Conservation (phyloP, 2,329 filamentous ascomycete species). For the Alternaria brassicae region DNA sequence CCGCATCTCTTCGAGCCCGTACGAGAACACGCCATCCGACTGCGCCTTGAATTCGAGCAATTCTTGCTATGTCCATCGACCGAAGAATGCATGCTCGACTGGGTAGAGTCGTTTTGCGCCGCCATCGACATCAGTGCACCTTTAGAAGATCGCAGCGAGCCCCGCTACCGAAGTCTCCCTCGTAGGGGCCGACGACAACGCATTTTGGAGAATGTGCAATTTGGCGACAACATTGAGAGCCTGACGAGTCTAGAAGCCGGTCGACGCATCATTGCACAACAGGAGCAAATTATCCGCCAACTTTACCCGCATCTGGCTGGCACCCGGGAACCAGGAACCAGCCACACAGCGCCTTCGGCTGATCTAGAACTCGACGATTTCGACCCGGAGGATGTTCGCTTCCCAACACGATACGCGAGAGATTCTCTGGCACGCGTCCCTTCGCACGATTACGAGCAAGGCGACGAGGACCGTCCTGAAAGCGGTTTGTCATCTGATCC, state of each 20-base stretch:
- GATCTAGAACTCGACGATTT: slow-evolving; percentile 49
- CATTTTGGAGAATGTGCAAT: slow-evolving; percentile 40
- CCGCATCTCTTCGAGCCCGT: slow-evolving; percentile 56
- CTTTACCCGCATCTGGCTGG: slow-evolving; percentile 55
- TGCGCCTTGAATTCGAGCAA: slow-evolving; percentile 76
- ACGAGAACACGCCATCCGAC: slow-evolving; percentile 69
- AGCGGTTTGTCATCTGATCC: slow-evolving; percentile 37
- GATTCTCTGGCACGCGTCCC: slow-evolving; percentile 20
- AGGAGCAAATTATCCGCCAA: slow-evolving; percentile 57
- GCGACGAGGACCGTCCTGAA: slow-evolving; percentile 26
- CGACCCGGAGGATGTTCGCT: slow-evolving; percentile 49
- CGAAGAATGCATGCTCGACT: slow-evolving; percentile 70
- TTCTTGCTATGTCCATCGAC: slow-evolving; percentile 72
- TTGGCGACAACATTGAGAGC: slow-evolving; percentile 44
- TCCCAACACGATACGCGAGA: slow-evolving; percentile 32
- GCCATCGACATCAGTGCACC: slow-evolving; percentile 75
- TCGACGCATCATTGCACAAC: slow-evolving; percentile 55
- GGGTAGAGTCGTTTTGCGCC: slow-evolving; percentile 72
- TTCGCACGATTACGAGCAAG: slow-evolving; percentile 29
- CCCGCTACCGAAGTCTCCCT: slow-evolving; percentile 57
- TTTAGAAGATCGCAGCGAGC: slow-evolving; percentile 69
- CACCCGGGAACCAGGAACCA: slow-evolving; percentile 15
- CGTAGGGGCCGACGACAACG: slow-evolving; percentile 51
- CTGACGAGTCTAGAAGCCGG: slow-evolving; percentile 41
- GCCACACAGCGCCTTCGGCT: slow-evolving; percentile 18